Percentiles rank a stretch among this genome's conserved stretches.
These are phyloP conservation scores for Dryadomyces quercivorus DNA, from an alignment of 2,329 filamentous ascomycete genomes.

Conservation along the genomic window DNA sequence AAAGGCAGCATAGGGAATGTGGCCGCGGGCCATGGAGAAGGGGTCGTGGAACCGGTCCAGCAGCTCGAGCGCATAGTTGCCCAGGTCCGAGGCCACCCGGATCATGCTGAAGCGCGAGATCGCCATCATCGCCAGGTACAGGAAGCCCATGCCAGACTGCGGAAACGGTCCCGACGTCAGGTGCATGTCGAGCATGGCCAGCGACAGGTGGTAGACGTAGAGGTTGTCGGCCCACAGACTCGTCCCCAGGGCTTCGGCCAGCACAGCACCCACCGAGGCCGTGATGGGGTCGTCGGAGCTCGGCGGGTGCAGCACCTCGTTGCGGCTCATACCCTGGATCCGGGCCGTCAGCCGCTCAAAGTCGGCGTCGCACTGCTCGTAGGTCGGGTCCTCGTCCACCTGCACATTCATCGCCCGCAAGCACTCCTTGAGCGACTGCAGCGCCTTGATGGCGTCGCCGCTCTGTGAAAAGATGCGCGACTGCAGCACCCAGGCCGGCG, in stretches of 20 bases:
- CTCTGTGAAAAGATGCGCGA: slow-evolving; percentile 66
- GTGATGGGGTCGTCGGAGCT: slow-evolving; percentile 38
- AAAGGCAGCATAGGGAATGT: slow-evolving; percentile 58
- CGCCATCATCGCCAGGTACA: slow-evolving; percentile 56
- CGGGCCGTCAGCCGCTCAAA: slow-evolving; percentile 53
- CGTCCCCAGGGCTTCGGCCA: slow-evolving; percentile 56
- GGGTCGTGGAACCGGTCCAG: slow-evolving; percentile 50
- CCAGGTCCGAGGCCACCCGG: slow-evolving; percentile 53
- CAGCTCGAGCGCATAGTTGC: slow-evolving; percentile 48
- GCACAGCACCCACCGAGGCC: slow-evolving; percentile 53
- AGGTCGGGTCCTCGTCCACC: slow-evolving; percentile 53
- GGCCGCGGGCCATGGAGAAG: slow-evolving; percentile 55
- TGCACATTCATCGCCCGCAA: slow-evolving; percentile 56
- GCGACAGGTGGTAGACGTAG: slow-evolving; percentile 58
- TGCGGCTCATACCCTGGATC: slow-evolving; percentile 44
- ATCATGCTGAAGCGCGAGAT: slow-evolving; percentile 60
- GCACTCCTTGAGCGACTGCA: slow-evolving; percentile 58
- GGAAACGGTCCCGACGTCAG: slow-evolving; percentile 52
- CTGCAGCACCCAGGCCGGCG: slow-evolving; percentile 71
- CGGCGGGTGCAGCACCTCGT: slow-evolving; percentile 30
- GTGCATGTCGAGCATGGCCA: slow-evolving; percentile 56
- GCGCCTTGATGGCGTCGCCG: slow-evolving; percentile 58
- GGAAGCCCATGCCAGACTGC: slow-evolving; percentile 55
- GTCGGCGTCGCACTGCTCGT: slow-evolving; percentile 64
- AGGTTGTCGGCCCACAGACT: slow-evolving; percentile 64